Evolutionary conservation across 1,139 yeast genomes (phyloP).

Genomic region (Geotrichum carabidarum): DNA sequence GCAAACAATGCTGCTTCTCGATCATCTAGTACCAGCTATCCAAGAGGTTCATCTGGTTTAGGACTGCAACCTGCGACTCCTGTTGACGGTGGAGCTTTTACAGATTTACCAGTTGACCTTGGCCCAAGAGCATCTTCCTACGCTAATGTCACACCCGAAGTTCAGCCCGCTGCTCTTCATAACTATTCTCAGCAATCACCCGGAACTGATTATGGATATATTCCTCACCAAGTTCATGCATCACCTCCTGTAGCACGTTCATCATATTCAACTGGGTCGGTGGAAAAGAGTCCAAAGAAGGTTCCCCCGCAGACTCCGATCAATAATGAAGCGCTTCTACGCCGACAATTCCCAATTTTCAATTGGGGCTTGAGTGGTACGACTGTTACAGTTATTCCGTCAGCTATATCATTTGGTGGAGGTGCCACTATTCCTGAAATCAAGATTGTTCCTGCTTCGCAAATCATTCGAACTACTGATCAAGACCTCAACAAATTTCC

Average conservation of each 20-base stretch:
- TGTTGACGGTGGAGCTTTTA: not conserved
- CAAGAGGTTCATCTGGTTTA: too few species aligned
- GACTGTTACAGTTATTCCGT: slow-evolving; percentile 46
- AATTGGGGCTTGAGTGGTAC: slow-evolving; percentile 57
- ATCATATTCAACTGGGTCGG: not conserved
- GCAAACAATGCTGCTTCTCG: not conserved
- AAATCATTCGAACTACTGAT: slow-evolving; percentile 32
- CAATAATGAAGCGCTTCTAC: slow-evolving; percentile 33
- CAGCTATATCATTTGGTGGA: slow-evolving; percentile 35
- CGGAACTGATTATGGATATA: not conserved
- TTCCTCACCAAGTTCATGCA: not conserved
- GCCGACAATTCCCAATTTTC: slow-evolving; percentile 72
- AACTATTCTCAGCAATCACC: slow-evolving; percentile 10
- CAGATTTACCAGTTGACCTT: slow-evolving; percentile 20
- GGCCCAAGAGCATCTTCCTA: slow-evolving; percentile 18
- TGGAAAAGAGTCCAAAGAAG: not conserved
- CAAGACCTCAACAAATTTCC: slow-evolving; percentile 46
- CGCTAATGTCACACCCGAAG: slow-evolving; percentile 15
- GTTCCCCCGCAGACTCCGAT: slow-evolving; percentile 19
- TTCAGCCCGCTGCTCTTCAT: slow-evolving; percentile 17
- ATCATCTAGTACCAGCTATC: not conserved
- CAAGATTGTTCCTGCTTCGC: slow-evolving; percentile 30
- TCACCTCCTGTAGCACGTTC: not conserved
- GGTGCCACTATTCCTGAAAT: slow-evolving; percentile 30
- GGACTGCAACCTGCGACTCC: not conserved